A percentile compares a stretch with the other conserved stretches of the same genome.
Conservation (phyloP, 2,329 filamentous ascomycete genomes). For the Stachybotrys chlorohalonatus region DNA sequence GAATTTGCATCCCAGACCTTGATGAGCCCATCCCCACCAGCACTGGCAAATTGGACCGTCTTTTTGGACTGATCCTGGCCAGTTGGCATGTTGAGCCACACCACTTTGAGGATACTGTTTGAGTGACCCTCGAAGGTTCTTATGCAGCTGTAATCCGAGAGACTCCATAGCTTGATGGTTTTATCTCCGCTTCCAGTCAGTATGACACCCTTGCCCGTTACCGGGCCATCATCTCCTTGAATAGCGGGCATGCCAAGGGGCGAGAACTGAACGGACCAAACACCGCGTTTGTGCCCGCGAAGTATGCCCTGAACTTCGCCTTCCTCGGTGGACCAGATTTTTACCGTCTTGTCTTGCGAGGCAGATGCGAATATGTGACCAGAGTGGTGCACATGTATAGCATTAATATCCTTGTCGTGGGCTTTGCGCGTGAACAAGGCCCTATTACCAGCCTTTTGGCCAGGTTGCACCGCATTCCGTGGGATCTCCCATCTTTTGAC, state of each 20-base stretch:
- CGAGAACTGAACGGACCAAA: conserved; percentile 91
- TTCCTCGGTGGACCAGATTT: conserved; percentile 88
- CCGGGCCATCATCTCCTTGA: conserved; percentile 60
- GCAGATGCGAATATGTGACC: conserved; percentile 86
- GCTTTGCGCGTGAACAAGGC: conserved; percentile 86
- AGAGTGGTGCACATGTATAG: conserved; percentile 69
- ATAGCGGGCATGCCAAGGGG: conserved; percentile 68
- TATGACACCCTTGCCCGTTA: conserved; percentile 71
- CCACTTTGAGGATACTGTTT: conserved; percentile 87
- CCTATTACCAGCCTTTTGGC: conserved; percentile 45
- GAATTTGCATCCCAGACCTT: conserved; percentile 90
- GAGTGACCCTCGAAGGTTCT: conserved; percentile 94
- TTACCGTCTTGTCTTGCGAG: conserved; percentile 92
- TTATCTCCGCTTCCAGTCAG: conserved; percentile 93
- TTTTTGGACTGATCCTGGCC: conserved; percentile 45
- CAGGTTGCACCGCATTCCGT: conserved; percentile 34
- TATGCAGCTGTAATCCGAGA: conserved; percentile 85
- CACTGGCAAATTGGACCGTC: conserved; percentile 68
- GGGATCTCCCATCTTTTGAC: conserved; percentile 89
- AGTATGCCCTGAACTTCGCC: conserved; percentile 88
- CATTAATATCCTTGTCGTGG: conserved; percentile 98
- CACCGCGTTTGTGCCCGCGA: conserved; percentile 84
- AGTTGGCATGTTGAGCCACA: conserved; percentile 61
- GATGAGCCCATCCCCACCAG: conserved; percentile 87
- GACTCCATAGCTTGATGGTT: conserved; percentile 89